phyloP scores from a whole-genome alignment of 2,329 filamentous ascomycete species.

The Curvularia lunata region DNA sequence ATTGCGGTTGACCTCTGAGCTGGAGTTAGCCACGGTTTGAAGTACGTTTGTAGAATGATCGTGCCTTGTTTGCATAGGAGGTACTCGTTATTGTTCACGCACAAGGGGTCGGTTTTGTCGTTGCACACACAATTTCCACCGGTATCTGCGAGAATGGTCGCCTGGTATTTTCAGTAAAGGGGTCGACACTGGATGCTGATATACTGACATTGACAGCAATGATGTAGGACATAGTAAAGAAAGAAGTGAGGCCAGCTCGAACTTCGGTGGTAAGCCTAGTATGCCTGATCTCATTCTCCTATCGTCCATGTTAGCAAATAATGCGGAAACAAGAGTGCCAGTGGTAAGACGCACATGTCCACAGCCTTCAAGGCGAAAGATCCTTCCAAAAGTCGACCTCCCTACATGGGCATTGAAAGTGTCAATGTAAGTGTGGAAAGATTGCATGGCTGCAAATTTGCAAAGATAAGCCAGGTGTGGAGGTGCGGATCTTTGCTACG shows the following conservation, averaged over 20 bases:
- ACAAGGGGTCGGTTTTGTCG: slow-evolving; percentile 57
- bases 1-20: slow-evolving; percentile 69
- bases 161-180: slow-evolving; percentile 32
- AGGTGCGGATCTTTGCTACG: slow-evolving; percentile 12
- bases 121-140: slow-evolving; percentile 78
- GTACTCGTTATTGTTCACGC: slow-evolving; percentile 64
- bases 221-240: slow-evolving; percentile 56
- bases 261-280: slow-evolving; percentile 85
- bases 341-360: slow-evolving; percentile 70
- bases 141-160: slow-evolving; percentile 57
- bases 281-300: slow-evolving; percentile 74
- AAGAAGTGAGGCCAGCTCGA: slow-evolving; percentile 78
- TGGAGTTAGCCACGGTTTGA: slow-evolving; percentile 1
- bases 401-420: slow-evolving; percentile 35
- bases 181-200: neutral
- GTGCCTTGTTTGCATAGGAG: slow-evolving; percentile 60
- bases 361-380: slow-evolving; percentile 79
- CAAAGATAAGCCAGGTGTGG: slow-evolving; percentile 5
- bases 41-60: neutral
- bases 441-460: slow-evolving; percentile 30
- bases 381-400: slow-evolving; percentile 47
- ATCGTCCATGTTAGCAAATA: slow-evolving; percentile 18
- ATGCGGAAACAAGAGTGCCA: neutral
- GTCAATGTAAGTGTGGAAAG: slow-evolving; percentile 25
- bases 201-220: slow-evolving; percentile 40